Conservation (phyloP, 805 yeast genomes). For the Schizosaccharomyces cryophilus region DNA sequence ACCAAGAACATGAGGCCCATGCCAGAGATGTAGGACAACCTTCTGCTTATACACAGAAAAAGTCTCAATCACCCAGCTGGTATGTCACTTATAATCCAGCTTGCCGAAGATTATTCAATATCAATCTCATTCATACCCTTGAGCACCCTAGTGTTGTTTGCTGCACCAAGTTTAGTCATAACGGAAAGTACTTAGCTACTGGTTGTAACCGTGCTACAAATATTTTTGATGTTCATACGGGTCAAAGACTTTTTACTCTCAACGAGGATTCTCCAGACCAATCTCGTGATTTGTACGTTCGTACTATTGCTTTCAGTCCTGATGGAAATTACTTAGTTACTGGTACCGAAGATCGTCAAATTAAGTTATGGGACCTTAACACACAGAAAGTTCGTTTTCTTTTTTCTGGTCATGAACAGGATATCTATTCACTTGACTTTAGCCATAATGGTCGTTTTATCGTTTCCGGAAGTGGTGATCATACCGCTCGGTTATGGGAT, state of each 20-base stretch:
- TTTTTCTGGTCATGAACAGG: slow-evolving; percentile 83
- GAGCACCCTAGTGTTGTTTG: slow-evolving; percentile 90
- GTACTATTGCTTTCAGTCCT: slow-evolving; percentile 91
- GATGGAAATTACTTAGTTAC: slow-evolving; percentile 84
- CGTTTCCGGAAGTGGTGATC: slow-evolving; percentile 89
- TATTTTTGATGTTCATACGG: slow-evolving; percentile 77
- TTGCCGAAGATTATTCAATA: slow-evolving; percentile 49
- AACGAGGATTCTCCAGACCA: slow-evolving; percentile 56
- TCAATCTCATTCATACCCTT: slow-evolving; percentile 67
- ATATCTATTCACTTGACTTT: slow-evolving; percentile 82
- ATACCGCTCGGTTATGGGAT: slow-evolving; percentile 93
- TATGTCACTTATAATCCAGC: slow-evolving; percentile 79
- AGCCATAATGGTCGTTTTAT: slow-evolving; percentile 83
- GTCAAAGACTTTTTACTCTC: slow-evolving; percentile 65
- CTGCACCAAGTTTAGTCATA: slow-evolving; percentile 78
- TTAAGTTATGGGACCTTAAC: slow-evolving; percentile 86
- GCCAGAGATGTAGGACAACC: not conserved
- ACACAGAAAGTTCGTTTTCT: slow-evolving; percentile 66
- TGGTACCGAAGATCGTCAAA: slow-evolving; percentile 54
- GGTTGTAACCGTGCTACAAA: slow-evolving; percentile 93
- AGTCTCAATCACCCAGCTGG: slow-evolving; percentile 31
- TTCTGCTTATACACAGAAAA: not conserved
- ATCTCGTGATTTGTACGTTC: slow-evolving; percentile 65
- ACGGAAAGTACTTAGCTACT: slow-evolving; percentile 81
- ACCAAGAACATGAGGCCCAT: not conserved